Base-by-base conservation (phyloP, 305 asterid genomes). In the Fraxinus floribunda region DNA sequence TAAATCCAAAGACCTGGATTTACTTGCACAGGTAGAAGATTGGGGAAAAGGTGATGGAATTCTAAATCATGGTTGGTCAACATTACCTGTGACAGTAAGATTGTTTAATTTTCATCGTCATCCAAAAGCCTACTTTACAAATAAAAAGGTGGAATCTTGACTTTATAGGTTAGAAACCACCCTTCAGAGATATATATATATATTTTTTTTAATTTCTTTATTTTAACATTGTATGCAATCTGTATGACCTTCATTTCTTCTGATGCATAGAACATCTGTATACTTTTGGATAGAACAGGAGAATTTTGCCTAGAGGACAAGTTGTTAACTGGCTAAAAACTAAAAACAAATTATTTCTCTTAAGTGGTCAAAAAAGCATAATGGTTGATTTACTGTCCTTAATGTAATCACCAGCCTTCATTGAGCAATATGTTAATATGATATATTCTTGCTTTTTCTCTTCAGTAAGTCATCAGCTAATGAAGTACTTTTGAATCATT, bases 401-500 rank as follows among this genome's bases (percentile, higher is more conserved):
- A 73, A 24, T 35, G 35, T 38, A 36, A 18, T 70, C 29, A 29
- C 35, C 75, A 46, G 41, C 77, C 75, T 39, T 57, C 76, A 15
- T 52, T 79, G 52, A 30, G 76, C 46, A 77, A 68, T 81, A 52
- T 2, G 20, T 78, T 20, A 13, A 76, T 83, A 77, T 36, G 52
- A 39, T 76, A 74, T 73, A 36, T 38, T 83, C 66, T 5, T 88
- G 38, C 41, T 79, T 68, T 75, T 57, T 73, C 70, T 81, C 84
- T 82, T 75, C 26, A 52, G 44, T 20, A 68, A 41, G 62, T 36
- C 75, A 39, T 83, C 81, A 76, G 57, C 70, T 79, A 74, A 80
- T 80, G 8, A 78, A 77, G 30, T 78, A 80, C 76, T 86, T 80
- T 79, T 75, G 41, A 75, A 64, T 79, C 49, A 22, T 85, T 85